phyloP scores from a whole-genome alignment of 306 rosid genomes.

The Datisca glomerata region DNA sequence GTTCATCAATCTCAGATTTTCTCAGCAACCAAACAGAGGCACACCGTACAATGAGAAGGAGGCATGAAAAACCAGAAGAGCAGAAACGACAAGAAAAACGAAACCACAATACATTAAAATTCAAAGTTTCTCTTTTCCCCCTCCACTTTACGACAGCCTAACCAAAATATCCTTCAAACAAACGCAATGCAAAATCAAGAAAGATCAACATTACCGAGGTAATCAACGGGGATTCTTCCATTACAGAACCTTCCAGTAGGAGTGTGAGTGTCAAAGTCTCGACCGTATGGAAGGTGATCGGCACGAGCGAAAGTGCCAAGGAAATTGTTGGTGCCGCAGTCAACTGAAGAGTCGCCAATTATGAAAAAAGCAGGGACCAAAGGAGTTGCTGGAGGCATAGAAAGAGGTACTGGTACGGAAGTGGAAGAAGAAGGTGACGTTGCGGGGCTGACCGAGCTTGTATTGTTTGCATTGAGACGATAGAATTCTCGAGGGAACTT shows the following conservation, averaged over 20 bases:
- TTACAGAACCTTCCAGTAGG: constrained; percentile 83
- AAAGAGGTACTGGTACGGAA: not conserved
- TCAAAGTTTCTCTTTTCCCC: too few relatives aligned
- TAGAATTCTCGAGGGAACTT: constrained; percentile 6
- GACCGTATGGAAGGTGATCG: constrained; percentile 70
- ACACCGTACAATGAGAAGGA: too few relatives aligned
- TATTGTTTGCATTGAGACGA: not conserved
- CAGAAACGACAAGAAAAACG: not conserved
- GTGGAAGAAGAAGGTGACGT: constrained; percentile 18
- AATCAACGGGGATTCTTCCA: constrained; percentile 83
- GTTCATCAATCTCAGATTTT: too few relatives aligned
- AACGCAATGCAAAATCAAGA: not conserved
- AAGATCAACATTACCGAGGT: constrained; percentile 32
- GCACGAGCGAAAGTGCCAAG: constrained; percentile 74
- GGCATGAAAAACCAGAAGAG: too few relatives aligned
- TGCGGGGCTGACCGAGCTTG: not conserved
- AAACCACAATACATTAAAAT: not conserved
- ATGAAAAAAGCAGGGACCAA: constrained; percentile 60
- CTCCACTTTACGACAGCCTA: too few relatives aligned
- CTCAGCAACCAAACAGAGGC: too few relatives aligned
- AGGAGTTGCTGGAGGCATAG: constrained; percentile 11
- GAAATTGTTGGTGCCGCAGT: constrained; percentile 72
- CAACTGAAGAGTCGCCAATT: constrained; percentile 85
- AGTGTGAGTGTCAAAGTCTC: constrained; percentile 65
- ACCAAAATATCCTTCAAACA: not conserved